A percentile compares a stretch with the other conserved stretches of the same genome.
These are phyloP conservation scores for Chrysanthemum lavandulifolium DNA, from an alignment of 129 eudicot species.

Conservation along the genomic window DNA sequence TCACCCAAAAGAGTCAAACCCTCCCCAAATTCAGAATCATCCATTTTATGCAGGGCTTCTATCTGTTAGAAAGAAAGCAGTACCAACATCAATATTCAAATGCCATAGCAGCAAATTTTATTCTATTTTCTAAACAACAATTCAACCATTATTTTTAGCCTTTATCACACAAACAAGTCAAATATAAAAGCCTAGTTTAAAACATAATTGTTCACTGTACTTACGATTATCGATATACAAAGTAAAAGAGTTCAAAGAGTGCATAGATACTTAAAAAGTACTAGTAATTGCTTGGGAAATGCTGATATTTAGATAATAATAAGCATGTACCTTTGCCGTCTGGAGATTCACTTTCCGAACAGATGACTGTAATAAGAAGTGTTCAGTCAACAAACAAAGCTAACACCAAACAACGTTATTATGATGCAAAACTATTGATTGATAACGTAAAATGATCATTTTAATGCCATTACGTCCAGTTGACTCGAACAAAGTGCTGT, in stretches of 20 bases:
- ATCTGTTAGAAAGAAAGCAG: conserved; percentile 16
- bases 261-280: not conserved
- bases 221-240: not conserved
- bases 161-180: not conserved
- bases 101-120: too few species aligned
- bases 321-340: conserved; percentile 60
- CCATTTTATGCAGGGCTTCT: conserved; percentile 46
- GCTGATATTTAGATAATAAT: not conserved
- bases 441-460: not conserved
- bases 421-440: not conserved
- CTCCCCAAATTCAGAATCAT: conserved; percentile 59
- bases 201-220: too few species aligned
- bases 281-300: too few species aligned
- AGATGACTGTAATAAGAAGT: conserved; percentile 61
- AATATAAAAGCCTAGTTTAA: too few species aligned
- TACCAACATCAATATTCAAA: conserved; percentile 6
- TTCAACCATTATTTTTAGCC: not conserved
- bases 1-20: conserved; percentile 81
- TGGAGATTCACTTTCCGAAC: conserved; percentile 68
- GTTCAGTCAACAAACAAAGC: not conserved
- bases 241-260: not conserved
- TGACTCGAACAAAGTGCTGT: conserved; percentile 69
- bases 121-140: too few species aligned
- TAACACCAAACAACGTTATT: not conserved
- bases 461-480: conserved; percentile 76